Conservation (phyloP, 441 rosid genomes). For the Populus hybrid region DNA sequence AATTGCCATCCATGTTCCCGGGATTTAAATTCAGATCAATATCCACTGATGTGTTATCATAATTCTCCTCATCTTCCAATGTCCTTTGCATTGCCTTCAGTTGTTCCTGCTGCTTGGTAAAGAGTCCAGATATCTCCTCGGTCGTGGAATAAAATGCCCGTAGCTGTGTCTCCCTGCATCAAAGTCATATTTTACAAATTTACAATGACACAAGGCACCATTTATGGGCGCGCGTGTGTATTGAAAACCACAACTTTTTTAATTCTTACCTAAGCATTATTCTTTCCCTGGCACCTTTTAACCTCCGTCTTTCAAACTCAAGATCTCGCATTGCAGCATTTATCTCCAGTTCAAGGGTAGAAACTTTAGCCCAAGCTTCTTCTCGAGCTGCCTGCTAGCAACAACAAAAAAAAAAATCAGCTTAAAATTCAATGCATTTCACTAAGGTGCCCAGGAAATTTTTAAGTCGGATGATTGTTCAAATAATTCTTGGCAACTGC, state of each 20-base stretch:
- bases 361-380: conserved; percentile 96
- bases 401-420: conserved; percentile 59
- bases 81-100: conserved; percentile 91
- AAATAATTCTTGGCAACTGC: neutral
- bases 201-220: neutral
- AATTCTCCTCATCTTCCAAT: conserved; percentile 90
- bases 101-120: conserved; percentile 95
- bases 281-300: conserved; percentile 96
- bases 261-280: conserved; percentile 87
- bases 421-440: conserved; percentile 29
- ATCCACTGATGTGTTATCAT: conserved; percentile 70
- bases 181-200: neutral
- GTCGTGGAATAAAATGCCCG: conserved; percentile 95
- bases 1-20: conserved; percentile 24
- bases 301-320: conserved; percentile 85
- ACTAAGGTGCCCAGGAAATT: conserved; percentile 9
- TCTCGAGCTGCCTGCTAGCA: conserved; percentile 99
- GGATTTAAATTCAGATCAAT: conserved; percentile 46
- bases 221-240: no score
- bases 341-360: conserved; percentile 84
- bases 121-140: conserved; percentile 71
- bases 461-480: neutral
- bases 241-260: no score
- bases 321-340: conserved; percentile 78
- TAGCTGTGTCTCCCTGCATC: conserved; percentile 86